phyloP scores from a whole-genome alignment of 1,284 basidiomycete genomes.

The Microbotryum silenes-acaulis region DNA sequence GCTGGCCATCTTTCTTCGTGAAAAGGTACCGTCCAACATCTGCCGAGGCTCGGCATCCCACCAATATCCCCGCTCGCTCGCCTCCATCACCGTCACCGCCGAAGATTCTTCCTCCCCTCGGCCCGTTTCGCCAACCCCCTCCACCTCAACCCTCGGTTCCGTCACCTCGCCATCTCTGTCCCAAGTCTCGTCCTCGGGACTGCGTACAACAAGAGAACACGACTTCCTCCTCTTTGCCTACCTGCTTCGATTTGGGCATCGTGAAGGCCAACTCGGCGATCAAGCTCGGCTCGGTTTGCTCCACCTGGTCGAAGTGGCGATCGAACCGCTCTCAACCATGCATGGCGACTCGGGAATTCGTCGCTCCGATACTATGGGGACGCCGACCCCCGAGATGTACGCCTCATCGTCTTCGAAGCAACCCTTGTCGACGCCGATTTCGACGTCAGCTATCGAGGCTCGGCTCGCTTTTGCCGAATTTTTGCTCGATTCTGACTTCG shows the following conservation, averaged over 20 bases:
- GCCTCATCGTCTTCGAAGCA: background rate
- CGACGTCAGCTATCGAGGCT: conserved; percentile 58
- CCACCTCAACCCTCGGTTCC: conserved; percentile 53
- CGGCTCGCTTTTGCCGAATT: conserved; percentile 81
- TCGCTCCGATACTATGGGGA: conserved; percentile 24
- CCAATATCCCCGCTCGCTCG: conserved; percentile 50
- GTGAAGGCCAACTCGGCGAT: conserved; percentile 88
- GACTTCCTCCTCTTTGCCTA: conserved; percentile 94
- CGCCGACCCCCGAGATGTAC: conserved; percentile 25
- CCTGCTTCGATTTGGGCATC: conserved; percentile 86
- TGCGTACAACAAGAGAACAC: conserved; percentile 67
- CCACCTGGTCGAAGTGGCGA: conserved; percentile 89
- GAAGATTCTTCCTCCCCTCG: conserved; percentile 26
- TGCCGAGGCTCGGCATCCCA: conserved; percentile 54
- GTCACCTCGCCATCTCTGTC: conserved; percentile 24
- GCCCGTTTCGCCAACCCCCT: conserved; percentile 52
- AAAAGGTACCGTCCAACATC: conserved; percentile 48
- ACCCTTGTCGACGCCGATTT: background rate
- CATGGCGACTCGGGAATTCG: conserved; percentile 30
- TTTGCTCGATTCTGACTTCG: conserved; percentile 90
- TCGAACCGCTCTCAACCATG: conserved; percentile 45
- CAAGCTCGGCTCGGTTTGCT: conserved; percentile 84
- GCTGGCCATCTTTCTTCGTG: conserved; percentile 91
- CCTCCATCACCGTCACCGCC: conserved; percentile 4
- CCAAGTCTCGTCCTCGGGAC: conserved; percentile 12